Evolutionary conservation across 2,329 filamentous ascomycete species (phyloP).

Genomic region (Diaporthe ilicicola): DNA sequence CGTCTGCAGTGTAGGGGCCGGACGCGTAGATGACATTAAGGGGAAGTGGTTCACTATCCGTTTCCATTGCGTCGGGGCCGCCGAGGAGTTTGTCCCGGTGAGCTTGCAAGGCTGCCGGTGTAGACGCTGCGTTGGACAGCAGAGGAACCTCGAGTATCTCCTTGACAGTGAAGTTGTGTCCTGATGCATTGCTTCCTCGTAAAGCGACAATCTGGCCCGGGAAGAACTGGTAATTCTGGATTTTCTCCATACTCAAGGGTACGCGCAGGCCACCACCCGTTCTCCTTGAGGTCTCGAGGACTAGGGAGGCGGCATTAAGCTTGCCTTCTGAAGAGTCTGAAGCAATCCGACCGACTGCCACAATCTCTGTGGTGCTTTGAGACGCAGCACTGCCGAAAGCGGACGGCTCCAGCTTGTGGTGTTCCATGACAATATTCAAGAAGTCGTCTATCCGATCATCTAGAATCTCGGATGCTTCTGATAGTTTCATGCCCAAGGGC

Average conservation of each 20-base stretch:
- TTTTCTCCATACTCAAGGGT: slow-evolving; percentile 76
- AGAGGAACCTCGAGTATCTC: slow-evolving; percentile 80
- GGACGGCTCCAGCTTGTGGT: slow-evolving; percentile 79
- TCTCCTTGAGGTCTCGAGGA: slow-evolving; percentile 87
- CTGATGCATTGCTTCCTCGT: slow-evolving; percentile 85
- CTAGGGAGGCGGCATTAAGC: slow-evolving; percentile 83
- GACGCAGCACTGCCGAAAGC: slow-evolving; percentile 88
- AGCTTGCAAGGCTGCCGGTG: slow-evolving; percentile 68
- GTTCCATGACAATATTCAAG: slow-evolving; percentile 73
- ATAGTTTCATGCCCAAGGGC: slow-evolving; percentile 92
- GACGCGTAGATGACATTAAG: slow-evolving; percentile 81
- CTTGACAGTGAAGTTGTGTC: slow-evolving; percentile 81
- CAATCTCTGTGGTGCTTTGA: slow-evolving; percentile 84
- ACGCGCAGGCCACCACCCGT: slow-evolving; percentile 85
- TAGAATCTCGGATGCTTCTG: slow-evolving; percentile 89
- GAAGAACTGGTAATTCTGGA: slow-evolving; percentile 83
- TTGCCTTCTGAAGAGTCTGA: slow-evolving; percentile 88
- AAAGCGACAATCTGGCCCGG: slow-evolving; percentile 94
- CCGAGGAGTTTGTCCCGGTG: slow-evolving; percentile 76
- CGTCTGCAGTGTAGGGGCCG: slow-evolving; percentile 91
- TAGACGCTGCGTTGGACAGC: slow-evolving; percentile 77
- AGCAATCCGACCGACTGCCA: slow-evolving; percentile 91
- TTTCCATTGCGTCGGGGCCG: slow-evolving; percentile 69
- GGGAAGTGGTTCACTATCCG: slow-evolving; percentile 68
- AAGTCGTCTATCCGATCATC: slow-evolving; percentile 97